Percentiles rank a stretch among this genome's conserved stretches.
Conservation (phyloP, 129 eudicot genomes). For the Chrysanthemum makinoi region DNA sequence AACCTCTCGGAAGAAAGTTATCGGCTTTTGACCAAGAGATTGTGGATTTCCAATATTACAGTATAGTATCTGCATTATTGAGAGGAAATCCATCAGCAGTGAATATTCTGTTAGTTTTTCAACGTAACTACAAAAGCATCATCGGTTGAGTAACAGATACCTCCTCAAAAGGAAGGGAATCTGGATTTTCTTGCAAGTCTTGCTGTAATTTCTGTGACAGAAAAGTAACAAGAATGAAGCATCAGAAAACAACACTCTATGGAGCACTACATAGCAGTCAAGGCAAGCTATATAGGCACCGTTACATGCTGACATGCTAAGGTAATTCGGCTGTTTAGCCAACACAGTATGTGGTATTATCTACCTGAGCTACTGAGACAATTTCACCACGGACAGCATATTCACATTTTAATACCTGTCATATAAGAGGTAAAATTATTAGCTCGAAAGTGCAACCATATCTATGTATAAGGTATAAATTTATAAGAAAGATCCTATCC, state of each 20-base stretch:
- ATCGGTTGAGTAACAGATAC: constrained; percentile 30
- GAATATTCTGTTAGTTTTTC: background rate
- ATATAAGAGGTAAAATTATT: background rate
- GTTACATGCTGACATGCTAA: no score
- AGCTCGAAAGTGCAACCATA: no score
- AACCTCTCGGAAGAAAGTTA: constrained; percentile 94
- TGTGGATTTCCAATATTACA: constrained; percentile 99
- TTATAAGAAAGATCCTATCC: no score
- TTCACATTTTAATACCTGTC: constrained; percentile 83
- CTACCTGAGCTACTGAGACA: constrained; percentile 82
- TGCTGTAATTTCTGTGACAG: constrained; percentile 66
- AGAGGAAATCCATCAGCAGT: background rate
- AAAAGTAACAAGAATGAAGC: background rate
- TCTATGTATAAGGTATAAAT: no score
- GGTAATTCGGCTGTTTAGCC: no score
- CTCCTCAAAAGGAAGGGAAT: constrained; percentile 82
- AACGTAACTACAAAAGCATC: background rate
- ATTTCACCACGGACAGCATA: constrained; percentile 99
- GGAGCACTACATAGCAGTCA: background rate
- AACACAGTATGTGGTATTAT: no score
- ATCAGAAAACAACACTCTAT: background rate
- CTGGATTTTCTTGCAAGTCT: constrained; percentile 71
- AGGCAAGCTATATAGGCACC: background rate
- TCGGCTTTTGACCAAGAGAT: constrained; percentile 91
- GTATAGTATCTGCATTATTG: constrained; percentile 58